These are phyloP conservation scores for Asterionellopsis glacialis DNA, from an alignment of 108 stramenopile genomes.

Conservation along the genomic window DNA sequence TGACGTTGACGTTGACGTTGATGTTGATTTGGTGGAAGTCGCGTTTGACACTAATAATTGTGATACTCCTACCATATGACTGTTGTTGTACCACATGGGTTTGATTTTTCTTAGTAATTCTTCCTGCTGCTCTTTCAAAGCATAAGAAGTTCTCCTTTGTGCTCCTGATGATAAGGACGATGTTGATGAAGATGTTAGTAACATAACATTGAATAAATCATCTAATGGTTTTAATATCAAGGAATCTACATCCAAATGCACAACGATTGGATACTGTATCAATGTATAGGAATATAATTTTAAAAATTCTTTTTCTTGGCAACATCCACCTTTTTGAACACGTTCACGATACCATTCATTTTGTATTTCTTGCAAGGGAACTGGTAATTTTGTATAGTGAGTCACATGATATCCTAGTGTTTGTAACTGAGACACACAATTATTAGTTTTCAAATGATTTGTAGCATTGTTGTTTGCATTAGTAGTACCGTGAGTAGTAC, in stretches of 20 bases:
- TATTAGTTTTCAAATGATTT: no score
- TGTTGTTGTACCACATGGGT: neutral
- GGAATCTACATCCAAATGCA: conserved; percentile 67
- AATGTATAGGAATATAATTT: conserved; percentile 68
- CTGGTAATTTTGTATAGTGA: no score
- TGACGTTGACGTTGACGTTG: no score
- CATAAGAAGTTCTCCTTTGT: neutral
- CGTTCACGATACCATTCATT: conserved; percentile 41
- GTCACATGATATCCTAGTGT: conserved; percentile 44
- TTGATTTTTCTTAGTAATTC: no score
- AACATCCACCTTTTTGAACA: conserved; percentile 62
- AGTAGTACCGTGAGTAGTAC: conserved; percentile 37
- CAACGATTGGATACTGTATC: conserved; percentile 57
- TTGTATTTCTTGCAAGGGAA: conserved; percentile 17
- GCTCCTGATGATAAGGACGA: neutral
- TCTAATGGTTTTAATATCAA: conserved; percentile 63
- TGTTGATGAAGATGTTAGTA: conserved; percentile 8
- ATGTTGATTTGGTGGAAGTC: neutral
- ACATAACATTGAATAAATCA: conserved; percentile 61
- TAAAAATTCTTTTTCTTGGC: conserved; percentile 61
- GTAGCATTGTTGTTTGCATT: neutral
- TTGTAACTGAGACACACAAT: conserved; percentile 20
- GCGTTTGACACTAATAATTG: neutral
- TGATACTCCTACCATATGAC: neutral
- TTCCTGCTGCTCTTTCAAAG: neutral